Evolutionary conservation across 345 rosid species (phyloP).

Genomic region (Lepidium aucheri): DNA sequence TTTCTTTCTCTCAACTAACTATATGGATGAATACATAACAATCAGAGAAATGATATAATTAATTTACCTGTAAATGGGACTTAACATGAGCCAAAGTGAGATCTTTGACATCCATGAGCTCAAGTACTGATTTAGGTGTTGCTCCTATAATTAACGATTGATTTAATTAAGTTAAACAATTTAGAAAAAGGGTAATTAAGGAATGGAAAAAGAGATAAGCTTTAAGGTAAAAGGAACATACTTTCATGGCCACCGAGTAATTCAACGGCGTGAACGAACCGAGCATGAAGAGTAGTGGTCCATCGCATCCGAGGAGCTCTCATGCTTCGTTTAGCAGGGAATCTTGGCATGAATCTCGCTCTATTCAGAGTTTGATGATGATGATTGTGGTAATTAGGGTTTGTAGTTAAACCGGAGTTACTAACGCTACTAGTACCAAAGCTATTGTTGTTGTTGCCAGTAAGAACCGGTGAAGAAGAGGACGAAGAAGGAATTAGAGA

Average conservation of each 20-base stretch:
- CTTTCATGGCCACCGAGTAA: slow-evolving; percentile 99
- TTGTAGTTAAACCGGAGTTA: slow-evolving; percentile 26
- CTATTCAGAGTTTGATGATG: slow-evolving; percentile 39
- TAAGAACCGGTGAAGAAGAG: slow-evolving; percentile 28
- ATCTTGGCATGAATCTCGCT: slow-evolving; percentile 54
- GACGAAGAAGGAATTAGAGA: slow-evolving; percentile 36
- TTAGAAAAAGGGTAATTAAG: slow-evolving; percentile 39
- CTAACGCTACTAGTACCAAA: slow-evolving; percentile 18
- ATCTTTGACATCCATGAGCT: slow-evolving; percentile 98
- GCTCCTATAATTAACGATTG: slow-evolving; percentile 62
- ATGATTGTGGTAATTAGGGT: slow-evolving; percentile 34
- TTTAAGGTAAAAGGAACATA: slow-evolving; percentile 41
- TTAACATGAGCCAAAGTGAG: slow-evolving; percentile 96
- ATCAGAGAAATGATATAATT: background rate
- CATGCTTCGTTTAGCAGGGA: slow-evolving; percentile 46
- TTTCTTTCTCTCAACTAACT: background rate
- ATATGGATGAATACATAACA: background rate
- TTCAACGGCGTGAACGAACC: slow-evolving; percentile 98
- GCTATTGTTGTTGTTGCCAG: slow-evolving; percentile 15
- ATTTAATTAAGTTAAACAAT: slow-evolving; percentile 16
- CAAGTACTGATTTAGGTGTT: slow-evolving; percentile 95
- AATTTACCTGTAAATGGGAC: slow-evolving; percentile 82
- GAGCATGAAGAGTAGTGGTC: slow-evolving; percentile 97
- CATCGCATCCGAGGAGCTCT: slow-evolving; percentile 91
- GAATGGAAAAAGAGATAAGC: slow-evolving; percentile 23